Percentiles rank a stretch among this genome's conserved stretches.
Evolutionary conservation across 441 rosid species (phyloP).

Genomic region (Dalechampia spathulata): DNA sequence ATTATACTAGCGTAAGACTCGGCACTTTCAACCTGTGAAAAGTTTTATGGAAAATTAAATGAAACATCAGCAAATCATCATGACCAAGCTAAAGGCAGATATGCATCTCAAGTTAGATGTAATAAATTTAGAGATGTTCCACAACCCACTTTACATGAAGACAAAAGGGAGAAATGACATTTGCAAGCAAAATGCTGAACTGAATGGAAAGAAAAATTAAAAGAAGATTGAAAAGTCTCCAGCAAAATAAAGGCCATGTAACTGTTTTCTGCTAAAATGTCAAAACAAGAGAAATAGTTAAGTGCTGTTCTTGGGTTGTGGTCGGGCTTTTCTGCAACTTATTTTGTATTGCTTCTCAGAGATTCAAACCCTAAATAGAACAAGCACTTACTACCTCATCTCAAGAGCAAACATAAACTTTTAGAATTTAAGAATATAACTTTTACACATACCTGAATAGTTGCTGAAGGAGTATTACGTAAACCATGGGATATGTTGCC

Average conservation of each 20-base stretch:
- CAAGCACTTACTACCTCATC: neutral
- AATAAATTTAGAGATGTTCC: neutral
- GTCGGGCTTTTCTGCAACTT: neutral
- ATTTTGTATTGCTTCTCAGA: neutral
- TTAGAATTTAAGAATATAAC: neutral
- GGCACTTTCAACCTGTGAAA: conserved; percentile 64
- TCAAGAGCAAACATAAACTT: conserved; percentile 1
- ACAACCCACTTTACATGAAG: neutral
- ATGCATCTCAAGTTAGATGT: neutral
- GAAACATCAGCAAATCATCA: too few species aligned
- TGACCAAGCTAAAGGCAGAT: neutral
- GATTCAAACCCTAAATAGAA: neutral
- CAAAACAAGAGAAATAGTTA: neutral
- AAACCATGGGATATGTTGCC: conserved; percentile 81
- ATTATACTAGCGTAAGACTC: conserved; percentile 61
- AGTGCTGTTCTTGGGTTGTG: neutral
- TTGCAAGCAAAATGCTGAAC: too few species aligned
- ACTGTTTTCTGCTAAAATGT: too few species aligned
- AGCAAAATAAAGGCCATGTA: too few species aligned
- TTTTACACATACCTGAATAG: conserved; percentile 45
- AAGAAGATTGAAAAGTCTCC: too few species aligned
- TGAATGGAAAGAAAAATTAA: neutral
- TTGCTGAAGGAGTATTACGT: conserved; percentile 73
- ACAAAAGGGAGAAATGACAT: neutral
- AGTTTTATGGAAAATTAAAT: neutral